Conservation (phyloP, 2,329 filamentous ascomycete genomes). For the Aureobasidium namibiae region DNA sequence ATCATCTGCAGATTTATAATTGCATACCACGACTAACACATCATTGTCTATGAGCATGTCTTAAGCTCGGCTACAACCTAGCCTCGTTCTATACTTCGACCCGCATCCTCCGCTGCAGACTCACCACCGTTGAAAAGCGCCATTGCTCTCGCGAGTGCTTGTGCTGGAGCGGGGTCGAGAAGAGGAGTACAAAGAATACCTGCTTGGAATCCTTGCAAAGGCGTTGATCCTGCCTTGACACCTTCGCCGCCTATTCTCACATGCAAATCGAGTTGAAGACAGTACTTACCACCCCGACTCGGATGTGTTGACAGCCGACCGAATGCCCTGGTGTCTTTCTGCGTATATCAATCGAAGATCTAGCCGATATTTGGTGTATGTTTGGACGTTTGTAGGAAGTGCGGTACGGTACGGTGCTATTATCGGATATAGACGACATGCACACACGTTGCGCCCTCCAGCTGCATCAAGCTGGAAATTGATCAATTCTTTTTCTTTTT, state of each 20-base stretch:
- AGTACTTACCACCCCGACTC: not conserved
- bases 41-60: not conserved
- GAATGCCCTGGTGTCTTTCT: not conserved
- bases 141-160: not conserved
- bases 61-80: not conserved
- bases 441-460: not conserved
- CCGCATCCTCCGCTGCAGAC: not conserved
- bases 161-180: not conserved
- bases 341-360: not conserved
- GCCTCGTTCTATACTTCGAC: not conserved
- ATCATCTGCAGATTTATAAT: constrained; percentile 1
- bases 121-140: not conserved
- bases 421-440: not conserved
- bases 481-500: not conserved
- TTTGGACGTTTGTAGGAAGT: not conserved
- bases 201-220: not conserved
- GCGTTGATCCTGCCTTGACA: not conserved
- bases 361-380: not conserved
- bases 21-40: not conserved
- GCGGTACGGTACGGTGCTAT: not conserved
- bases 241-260: not conserved
- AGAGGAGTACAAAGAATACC: not conserved
- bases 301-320: not conserved
- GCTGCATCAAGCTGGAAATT: not conserved
- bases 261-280: not conserved